Percentiles rank a stretch among this genome's conserved stretches.
Evolutionary conservation across 139 green algal species (phyloP).

Genomic region (Penium margaritaceum): DNA sequence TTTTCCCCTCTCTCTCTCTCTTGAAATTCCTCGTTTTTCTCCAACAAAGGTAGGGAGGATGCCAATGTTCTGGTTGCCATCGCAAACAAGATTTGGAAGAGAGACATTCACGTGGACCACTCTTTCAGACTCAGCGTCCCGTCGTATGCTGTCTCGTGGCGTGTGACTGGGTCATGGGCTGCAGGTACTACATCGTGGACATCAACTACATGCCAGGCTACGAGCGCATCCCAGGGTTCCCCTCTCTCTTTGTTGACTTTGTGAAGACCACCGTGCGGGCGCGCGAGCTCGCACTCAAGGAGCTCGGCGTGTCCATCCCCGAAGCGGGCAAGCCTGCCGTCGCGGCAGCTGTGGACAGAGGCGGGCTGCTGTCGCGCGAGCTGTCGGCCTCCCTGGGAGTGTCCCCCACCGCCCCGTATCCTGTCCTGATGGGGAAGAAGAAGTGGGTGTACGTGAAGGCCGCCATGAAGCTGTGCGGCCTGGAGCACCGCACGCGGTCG

Average conservation of each 20-base stretch:
- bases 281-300: not conserved
- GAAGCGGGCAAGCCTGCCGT: not conserved
- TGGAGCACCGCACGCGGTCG: too few species aligned
- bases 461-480: not conserved
- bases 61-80: not conserved
- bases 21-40: not conserved
- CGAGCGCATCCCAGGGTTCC: conserved; percentile 20
- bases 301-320: not conserved
- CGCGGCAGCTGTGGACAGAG: not conserved
- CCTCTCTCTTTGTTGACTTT: conserved; percentile 11
- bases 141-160: not conserved
- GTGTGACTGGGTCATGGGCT: not conserved
- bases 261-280: not conserved
- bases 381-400: not conserved
- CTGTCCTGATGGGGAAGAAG: conserved; percentile 1
- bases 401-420: not conserved
- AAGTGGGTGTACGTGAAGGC: conserved; percentile 1
- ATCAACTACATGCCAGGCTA: conserved; percentile 39
- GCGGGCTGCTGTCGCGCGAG: not conserved
- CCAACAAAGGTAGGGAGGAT: not conserved
- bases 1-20: not conserved
- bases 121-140: not conserved
- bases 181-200: conserved; percentile 34
- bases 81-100: not conserved
- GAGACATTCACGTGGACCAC: not conserved